A percentile compares a stretch with the other conserved stretches of the same genome.
Evolutionary conservation across 75 land plant genomes (phyloP).

Genomic region (Pseudotsuga menziesii): DNA sequence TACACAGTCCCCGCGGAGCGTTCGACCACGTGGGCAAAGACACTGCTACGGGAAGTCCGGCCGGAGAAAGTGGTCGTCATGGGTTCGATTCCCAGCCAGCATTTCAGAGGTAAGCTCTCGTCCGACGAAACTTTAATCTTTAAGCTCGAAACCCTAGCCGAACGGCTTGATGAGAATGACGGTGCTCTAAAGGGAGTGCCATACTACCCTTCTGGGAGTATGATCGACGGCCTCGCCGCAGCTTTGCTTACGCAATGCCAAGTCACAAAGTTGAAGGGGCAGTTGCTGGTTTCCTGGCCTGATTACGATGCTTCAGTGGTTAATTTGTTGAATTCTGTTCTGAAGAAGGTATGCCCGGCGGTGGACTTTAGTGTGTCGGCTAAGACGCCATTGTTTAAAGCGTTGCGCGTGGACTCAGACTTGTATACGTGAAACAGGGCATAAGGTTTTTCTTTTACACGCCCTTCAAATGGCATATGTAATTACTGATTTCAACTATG

Average conservation of each 20-base stretch:
- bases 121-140: slow-evolving; percentile 65
- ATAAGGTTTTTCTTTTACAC: too few species aligned
- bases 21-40: slow-evolving; percentile 48
- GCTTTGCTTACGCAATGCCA: slow-evolving; percentile 73
- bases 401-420: slow-evolving; percentile 29
- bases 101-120: slow-evolving; percentile 74
- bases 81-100: slow-evolving; percentile 44
- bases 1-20: slow-evolving; percentile 58
- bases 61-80: slow-evolving; percentile 61
- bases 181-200: slow-evolving; percentile 28
- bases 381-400: slow-evolving; percentile 7
- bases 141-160: slow-evolving; percentile 65
- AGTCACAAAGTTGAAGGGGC: slow-evolving; percentile 47
- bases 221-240: slow-evolving; percentile 73
- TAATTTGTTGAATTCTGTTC: slow-evolving; percentile 26
- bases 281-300: slow-evolving; percentile 73
- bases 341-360: slow-evolving; percentile 22
- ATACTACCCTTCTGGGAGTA: slow-evolving; percentile 86
- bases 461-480: too few species aligned
- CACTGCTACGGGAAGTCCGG: slow-evolving; percentile 48
- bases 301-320: slow-evolving; percentile 32
- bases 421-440: slow-evolving; percentile 38
- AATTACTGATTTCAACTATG: too few species aligned
- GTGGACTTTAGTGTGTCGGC: slow-evolving; percentile 1
- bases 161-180: slow-evolving; percentile 15